Evolutionary conservation across 371 early-diverging fungal species (phyloP), one percentile per base, ranked within the genome.

Genomic region (Dichotomocladium elegans): DNA sequence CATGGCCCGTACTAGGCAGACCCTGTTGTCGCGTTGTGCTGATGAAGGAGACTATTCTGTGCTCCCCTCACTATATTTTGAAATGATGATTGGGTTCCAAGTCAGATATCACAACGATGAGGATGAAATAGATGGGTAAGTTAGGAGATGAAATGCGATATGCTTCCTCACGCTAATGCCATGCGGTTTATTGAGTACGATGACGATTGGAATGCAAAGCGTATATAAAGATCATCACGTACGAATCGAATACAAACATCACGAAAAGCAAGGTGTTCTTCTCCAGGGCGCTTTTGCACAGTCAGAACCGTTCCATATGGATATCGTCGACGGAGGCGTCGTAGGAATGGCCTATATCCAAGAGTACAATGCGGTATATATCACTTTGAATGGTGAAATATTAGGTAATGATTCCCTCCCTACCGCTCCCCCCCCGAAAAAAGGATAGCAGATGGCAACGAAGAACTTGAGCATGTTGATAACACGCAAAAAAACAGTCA

Each of bases 31-130:
- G 15, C 37, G 51, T 15, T 40, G 29, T 12, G 27, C 28, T 0
- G 26, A 21, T 43, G 34, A 21, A 45, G 40, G 22, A 12, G 45
- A 60, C 28, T 45, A 60, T 12, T 22, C 26, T n/a, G 15, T 49
- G 0, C 22, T 57, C 0, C 65, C 68, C 6, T 74, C 70, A 15
- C 51, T 74, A 1, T 74, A 70, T 58, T 74, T 64, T 43, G 73
- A 73, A 46, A 52, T 59, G 3, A 26, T 49, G 0, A 22, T 69
- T 31, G 61, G 41, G 2, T 37, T 17, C 21, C 21, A 37, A 1
- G 37, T 17, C 37, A 37, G 21, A 2, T 17, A 37, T 14, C 44
- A 22, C 12, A 43, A 19, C 25, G 21, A 43, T 14, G 44, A 43
- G 19, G 26, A 21, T 7, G 26, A 21, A 3, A 6, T 26, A 21